Conservation (phyloP, 345 rosid species). For the Cardamine chenopodiifolia region DNA sequence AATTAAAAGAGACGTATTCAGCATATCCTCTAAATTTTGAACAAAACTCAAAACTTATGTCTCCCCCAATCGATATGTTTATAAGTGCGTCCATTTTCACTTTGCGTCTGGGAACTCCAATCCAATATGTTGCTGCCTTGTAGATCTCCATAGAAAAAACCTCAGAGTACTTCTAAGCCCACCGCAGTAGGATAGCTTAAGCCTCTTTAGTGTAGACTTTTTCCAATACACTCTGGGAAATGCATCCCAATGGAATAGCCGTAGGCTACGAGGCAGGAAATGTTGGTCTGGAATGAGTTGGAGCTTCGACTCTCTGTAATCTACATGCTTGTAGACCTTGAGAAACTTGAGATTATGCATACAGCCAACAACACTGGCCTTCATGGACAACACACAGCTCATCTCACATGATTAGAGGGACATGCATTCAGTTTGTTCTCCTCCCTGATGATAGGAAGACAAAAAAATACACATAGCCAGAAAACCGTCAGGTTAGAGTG, state of each 20-base stretch:
- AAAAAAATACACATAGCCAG: neutral
- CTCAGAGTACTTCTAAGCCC: conserved; percentile 13
- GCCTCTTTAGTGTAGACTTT: conserved; percentile 9
- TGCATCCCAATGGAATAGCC: conserved; percentile 31
- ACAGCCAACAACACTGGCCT: neutral
- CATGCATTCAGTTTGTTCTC: conserved; percentile 16
- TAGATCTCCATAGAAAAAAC: conserved; percentile 14
- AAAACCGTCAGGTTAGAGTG: neutral
- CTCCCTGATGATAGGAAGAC: conserved; percentile 18
- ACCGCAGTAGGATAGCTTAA: conserved; percentile 9
- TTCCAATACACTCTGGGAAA: conserved; percentile 26
- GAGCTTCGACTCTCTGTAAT: neutral
- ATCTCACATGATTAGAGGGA: conserved; percentile 6
- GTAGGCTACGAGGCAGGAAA: neutral
- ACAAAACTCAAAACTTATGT: conserved; percentile 19
- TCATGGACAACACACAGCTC: neutral
- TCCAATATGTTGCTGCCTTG: conserved; percentile 22
- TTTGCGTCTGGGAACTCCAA: conserved; percentile 23
- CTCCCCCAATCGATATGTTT: conserved; percentile 24
- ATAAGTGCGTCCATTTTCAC: conserved; percentile 23
- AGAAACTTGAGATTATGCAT: conserved; percentile 31
- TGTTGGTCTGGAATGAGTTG: neutral
- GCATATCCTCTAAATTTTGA: conserved; percentile 22
- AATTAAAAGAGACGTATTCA: conserved; percentile 9
- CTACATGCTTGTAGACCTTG: conserved; percentile 20